phyloP scores from a whole-genome alignment of 257 asterid species.

The Echium plantagineum region DNA sequence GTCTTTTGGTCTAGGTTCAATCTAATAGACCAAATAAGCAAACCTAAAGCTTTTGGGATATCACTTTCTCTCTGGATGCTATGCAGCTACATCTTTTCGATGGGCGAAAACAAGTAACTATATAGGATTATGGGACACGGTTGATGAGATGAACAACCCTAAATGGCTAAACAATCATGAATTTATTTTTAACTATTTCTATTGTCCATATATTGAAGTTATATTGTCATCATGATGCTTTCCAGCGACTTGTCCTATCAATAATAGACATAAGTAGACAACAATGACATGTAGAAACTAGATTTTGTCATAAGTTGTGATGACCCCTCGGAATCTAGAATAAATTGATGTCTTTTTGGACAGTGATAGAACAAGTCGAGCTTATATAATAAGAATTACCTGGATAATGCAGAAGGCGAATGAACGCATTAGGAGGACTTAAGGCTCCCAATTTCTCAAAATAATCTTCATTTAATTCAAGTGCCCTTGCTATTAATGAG shows the following conservation, averaged over 20 bases:
- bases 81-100: too few relatives aligned
- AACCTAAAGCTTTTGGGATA: neutral
- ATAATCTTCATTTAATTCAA: slow-evolving; percentile 41
- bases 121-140: too few relatives aligned
- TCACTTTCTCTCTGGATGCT: too few relatives aligned
- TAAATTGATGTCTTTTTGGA: neutral
- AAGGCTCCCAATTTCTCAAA: slow-evolving; percentile 42
- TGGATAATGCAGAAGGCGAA: slow-evolving; percentile 51
- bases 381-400: slow-evolving; percentile 16
- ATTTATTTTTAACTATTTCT: too few relatives aligned
- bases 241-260: too few relatives aligned
- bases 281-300: neutral
- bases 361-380: neutral
- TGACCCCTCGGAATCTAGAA: neutral
- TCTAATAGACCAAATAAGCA: neutral
- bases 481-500: slow-evolving; percentile 37
- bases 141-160: too few relatives aligned
- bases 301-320: neutral
- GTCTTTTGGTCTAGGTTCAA: neutral
- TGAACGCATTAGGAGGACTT: slow-evolving; percentile 25
- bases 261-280: neutral
- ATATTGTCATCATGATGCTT: too few relatives aligned
- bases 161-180: too few relatives aligned
- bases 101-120: too few relatives aligned
- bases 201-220: too few relatives aligned